phyloP scores from a whole-genome alignment of 1,284 basidiomycete species.

The Microbotryum silenes-acaulis region DNA sequence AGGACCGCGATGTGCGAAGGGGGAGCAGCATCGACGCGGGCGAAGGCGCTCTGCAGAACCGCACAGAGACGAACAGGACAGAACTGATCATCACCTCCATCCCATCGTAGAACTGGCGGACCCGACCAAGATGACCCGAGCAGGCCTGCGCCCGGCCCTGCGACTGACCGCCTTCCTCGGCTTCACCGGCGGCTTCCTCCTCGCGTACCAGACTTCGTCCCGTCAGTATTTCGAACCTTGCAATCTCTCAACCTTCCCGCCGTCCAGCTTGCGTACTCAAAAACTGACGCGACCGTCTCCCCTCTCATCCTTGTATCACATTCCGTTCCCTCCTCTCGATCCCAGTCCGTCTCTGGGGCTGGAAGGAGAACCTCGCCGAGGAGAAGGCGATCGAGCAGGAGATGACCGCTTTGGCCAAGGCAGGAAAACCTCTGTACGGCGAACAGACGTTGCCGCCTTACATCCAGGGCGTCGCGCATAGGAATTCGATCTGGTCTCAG shows the following conservation, averaged over 20 bases:
- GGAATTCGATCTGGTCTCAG: conserved; percentile 88
- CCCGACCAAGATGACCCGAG: conserved; percentile 22
- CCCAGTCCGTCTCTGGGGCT: conserved; percentile 91
- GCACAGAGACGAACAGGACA: too few species aligned
- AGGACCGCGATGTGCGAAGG: too few species aligned
- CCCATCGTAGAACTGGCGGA: conserved; percentile 44
- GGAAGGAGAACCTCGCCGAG: conserved; percentile 72
- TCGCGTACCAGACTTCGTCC: conserved; percentile 68
- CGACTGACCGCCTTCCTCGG: conserved; percentile 54
- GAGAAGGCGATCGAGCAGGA: conserved; percentile 67
- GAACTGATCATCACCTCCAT: too few species aligned
- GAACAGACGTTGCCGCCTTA: conserved; percentile 71
- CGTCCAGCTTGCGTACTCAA: conserved; percentile 8
- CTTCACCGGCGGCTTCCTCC: conserved; percentile 78
- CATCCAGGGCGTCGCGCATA: conserved; percentile 79
- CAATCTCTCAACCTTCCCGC: not conserved
- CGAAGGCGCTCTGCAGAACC: too few species aligned
- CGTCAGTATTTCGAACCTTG: conserved; percentile 3
- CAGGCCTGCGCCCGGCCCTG: conserved; percentile 39
- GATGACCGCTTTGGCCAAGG: conserved; percentile 57
- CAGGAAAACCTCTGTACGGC: conserved; percentile 77
- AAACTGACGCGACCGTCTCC: not conserved
- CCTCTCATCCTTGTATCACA: conserved; percentile 1
- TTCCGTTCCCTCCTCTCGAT: too few species aligned
- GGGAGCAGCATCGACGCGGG: too few species aligned